Evolutionary conservation across 1,284 basidiomycete species (phyloP).

Genomic region (Heterobasidion irregulare): DNA sequence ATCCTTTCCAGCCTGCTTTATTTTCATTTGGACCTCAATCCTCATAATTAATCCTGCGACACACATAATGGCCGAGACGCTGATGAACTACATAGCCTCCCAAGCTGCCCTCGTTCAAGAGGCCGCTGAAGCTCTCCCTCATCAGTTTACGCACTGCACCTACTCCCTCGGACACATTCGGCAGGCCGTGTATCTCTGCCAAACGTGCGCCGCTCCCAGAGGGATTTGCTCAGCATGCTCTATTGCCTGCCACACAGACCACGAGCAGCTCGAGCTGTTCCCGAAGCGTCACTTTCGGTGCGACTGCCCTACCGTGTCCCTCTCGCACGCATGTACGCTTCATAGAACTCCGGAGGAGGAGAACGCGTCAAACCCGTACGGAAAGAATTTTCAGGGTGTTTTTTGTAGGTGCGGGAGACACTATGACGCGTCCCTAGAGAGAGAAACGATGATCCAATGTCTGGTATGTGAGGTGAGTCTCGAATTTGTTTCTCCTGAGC

Average conservation of each 20-base stretch:
- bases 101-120: conserved; percentile 56
- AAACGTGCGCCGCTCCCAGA: conserved; percentile 50
- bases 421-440: conserved; percentile 64
- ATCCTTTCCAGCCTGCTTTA: too few relatives aligned
- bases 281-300: conserved; percentile 74
- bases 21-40: too few relatives aligned
- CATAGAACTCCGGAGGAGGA: conserved; percentile 41
- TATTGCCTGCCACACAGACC: conserved; percentile 72
- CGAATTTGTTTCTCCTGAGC: conserved; percentile 8
- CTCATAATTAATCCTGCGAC: too few relatives aligned
- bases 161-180: conserved; percentile 49
- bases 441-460: conserved; percentile 81
- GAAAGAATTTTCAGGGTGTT: conserved; percentile 56
- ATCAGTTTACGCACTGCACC: conserved; percentile 68
- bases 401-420: conserved; percentile 67
- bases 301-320: conserved; percentile 64
- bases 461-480: conserved; percentile 64
- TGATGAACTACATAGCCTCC: conserved; percentile 43
- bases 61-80: conserved; percentile 14
- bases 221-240: conserved; percentile 75
- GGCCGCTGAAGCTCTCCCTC: conserved; percentile 65
- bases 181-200: conserved; percentile 72
- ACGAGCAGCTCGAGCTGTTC: conserved; percentile 78
- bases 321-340: conserved; percentile 54
- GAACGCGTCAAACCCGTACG: conserved; percentile 55